A percentile compares a stretch with the other conserved stretches of the same genome.
phyloP scores from a whole-genome alignment of 2,329 filamentous ascomycete genomes.

The Cordyceps tenuipes region DNA sequence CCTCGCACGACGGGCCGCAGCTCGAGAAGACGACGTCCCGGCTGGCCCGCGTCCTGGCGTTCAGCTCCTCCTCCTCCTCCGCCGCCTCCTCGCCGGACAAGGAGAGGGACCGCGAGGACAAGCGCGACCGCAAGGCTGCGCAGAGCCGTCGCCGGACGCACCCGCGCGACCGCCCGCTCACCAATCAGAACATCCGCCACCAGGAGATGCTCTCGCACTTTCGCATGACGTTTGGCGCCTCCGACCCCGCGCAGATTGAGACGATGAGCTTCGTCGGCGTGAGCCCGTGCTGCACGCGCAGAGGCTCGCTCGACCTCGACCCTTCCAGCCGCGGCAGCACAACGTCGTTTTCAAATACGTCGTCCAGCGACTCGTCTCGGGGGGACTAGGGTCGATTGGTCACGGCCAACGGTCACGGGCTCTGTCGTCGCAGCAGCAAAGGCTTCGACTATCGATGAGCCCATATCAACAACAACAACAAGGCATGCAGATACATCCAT shows the following conservation, averaged over 20 bases:
- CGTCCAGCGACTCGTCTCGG: conserved; percentile 11
- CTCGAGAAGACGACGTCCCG: conserved; percentile 23
- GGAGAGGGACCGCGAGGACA: conserved; percentile 13
- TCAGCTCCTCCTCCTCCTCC: conserved; percentile 19
- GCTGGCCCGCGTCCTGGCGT: conserved; percentile 25
- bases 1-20: conserved; percentile 21
- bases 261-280: conserved; percentile 28
- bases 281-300: conserved; percentile 36
- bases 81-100: conserved; percentile 11
- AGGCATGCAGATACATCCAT: neutral
- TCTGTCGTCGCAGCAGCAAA: too few species aligned
- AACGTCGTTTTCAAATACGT: conserved; percentile 11
- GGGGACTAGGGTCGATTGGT: neutral
- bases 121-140: conserved; percentile 14
- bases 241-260: conserved; percentile 25
- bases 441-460: too few species aligned
- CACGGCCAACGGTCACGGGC: neutral
- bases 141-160: conserved; percentile 21
- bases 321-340: conserved; percentile 20
- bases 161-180: conserved; percentile 37
- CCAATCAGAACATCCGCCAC: conserved; percentile 36
- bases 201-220: conserved; percentile 39
- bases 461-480: neutral
- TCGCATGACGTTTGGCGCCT: conserved; percentile 37
- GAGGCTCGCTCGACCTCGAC: conserved; percentile 12